Evolutionary conservation across 1,139 yeast species (phyloP), one percentile per base, ranked within the genome.

Genomic region (Yamadazyma sp.): DNA sequence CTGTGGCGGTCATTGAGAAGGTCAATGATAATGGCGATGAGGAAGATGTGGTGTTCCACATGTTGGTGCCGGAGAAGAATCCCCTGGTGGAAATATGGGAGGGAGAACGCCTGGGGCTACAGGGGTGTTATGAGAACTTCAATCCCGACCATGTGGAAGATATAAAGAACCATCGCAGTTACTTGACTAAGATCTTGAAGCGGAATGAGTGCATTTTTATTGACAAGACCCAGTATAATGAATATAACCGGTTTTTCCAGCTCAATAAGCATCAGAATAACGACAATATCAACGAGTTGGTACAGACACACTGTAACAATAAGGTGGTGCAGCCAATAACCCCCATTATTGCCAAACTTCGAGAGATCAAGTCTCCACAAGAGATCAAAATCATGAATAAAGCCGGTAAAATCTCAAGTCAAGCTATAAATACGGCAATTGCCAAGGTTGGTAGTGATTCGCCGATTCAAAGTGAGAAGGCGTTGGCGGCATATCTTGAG

Each of bases 51-150:
- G 57, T 73, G 1, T 75, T 86, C 41, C 94, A 86, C 52, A 77
- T 94, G 83, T 66, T 89, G 39, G 96, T 90, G 6, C 96, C 92
- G 2, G 88, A 87, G n/a, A 82, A 82, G 52, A 84, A 90, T 56
- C 75, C 79, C 6, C 68, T 68, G 34, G 78, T 77, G 22, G 98
- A 92, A 59, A 78, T 84, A 46, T 92, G 99, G 99, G 97, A 90
- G 53, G 99, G 99, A 8, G 82, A 78, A 30, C 75, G 95, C 50
- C 83, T 95, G 28, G 99, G 99, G 1, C 71, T 83, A 6, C 78
- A 81, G 35, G 96, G 95, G 10, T 96, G 86, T 0, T 66, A 64
- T 38, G 90, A 87, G 35, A 76, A 82, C 35, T 92, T 92, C 65
- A 92, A 90, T 58, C 96, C 96, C 3, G 97, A 89, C 57, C 70